Evolutionary conservation across 495 filamentous ascomycete species (phyloP), one percentile per base, ranked within the genome.

Genomic region (Podospora sp.): DNA sequence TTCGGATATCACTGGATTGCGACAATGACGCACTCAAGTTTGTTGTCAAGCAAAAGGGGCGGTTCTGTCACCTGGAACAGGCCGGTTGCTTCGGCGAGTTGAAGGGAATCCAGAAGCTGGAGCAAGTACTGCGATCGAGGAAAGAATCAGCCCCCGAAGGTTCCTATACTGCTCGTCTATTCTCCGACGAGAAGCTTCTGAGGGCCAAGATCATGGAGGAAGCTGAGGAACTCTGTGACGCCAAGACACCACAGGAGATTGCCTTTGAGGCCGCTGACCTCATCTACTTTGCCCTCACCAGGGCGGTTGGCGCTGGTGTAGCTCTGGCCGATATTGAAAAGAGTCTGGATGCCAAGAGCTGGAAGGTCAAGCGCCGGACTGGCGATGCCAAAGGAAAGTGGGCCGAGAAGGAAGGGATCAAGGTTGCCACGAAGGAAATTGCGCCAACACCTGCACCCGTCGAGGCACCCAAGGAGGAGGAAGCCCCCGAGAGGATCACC

Each of bases 151-250:
- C 95, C 0, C 94, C 94, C 2, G 85, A 84, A 65, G 94, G 93
- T 0, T 98, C 95, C 18, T 99, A 99, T 76, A 99, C 95, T 16
- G 91, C 92, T 35, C 83, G 95, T 20, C 81, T 99, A 9, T 99
- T 97, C 82, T 91, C 89, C 26, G 96, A 98, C 65, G 87, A 91
- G 64, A 92, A 95, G 78, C 86, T 98, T 21, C 81, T 96, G 18
- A 85, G 90, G 36, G 96, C 95, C 2, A 99, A 99, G 83, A 97
- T 99, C 51, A 95, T 97, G 90, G 95, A 99, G 78, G 95, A 99
- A 76, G 95, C 95, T 2, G 90, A 92, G 67, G 95, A 99, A 79
- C 81, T 99, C 29, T 98, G 95, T 80, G 85, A 91, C 59, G 95
- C 95, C 16, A 85, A 84, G 46, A 89, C 87, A 12, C 91, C 92